Evolutionary conservation across 202 grass and related monocot genomes (phyloP), one percentile per base, ranked within the genome.

Genomic region (Eragrostis tef): DNA sequence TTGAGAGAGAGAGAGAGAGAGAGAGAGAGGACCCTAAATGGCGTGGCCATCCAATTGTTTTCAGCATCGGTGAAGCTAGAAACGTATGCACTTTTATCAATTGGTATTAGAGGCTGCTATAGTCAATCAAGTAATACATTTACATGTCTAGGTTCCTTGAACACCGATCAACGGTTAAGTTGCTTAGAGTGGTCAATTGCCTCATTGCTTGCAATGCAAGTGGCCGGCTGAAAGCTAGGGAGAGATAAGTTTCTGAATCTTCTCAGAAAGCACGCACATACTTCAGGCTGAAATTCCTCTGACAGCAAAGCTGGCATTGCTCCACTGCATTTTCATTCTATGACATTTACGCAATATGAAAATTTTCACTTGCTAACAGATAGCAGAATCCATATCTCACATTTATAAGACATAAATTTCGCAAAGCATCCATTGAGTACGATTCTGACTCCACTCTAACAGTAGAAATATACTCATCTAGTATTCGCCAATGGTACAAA

Each of bases 51-150:
- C 82, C 63, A 69, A 39, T 77, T 6, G 4, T 61, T 39, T 70
- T 69, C 53, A 78, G 20, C 65, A 70, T 78, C 73, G n/a, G 57
- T 77, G 44, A 49, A 60, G 8, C 63, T 69, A 70, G 42, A 26
- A 39, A 45, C 22, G 72, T 29, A 64, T 14, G n/a, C 10, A 51
- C 46, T 71, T 78, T 15, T 34, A 6, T 20, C 41, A 61, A 9
- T 20, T 77, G 16, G 22, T n/a, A 31, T 31, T 31, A 31, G 29
- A 31, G 29, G 29, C 29, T 31, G 29, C 29, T 31, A 25, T 77
- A 50, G 64, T 50, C 64, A 62, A 84, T 62, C 19, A 26, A 31
- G 29, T 69, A 64, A 60, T 31, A 49, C 51, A 24, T 16, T 60
- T 22, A 60, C 73, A 60, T 13, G 42, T 41, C 63, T 26, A 63